Conservation (phyloP, 1,284 basidiomycete species). For the Irpex sp. region DNA sequence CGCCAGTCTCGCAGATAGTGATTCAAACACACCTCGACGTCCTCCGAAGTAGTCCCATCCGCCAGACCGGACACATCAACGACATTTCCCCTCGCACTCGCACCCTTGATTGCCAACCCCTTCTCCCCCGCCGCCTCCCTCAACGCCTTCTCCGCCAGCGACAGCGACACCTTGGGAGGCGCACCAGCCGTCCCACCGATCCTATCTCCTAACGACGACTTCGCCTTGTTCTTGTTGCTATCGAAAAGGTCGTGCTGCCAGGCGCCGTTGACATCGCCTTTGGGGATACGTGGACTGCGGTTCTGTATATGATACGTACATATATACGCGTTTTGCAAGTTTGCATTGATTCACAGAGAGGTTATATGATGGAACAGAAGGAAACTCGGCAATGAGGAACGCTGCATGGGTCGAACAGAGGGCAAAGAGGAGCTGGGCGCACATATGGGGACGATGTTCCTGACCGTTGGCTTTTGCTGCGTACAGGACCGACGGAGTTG, state of each 20-base stretch:
- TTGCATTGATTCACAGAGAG: conserved; percentile 9
- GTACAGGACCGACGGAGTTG: conserved; percentile 47
- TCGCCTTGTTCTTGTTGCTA: conserved; percentile 30
- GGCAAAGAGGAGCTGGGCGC: conserved; percentile 35
- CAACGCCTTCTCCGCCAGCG: conserved; percentile 40
- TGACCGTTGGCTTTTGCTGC: conserved; percentile 49
- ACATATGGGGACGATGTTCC: conserved; percentile 58
- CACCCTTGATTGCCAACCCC: conserved; percentile 71
- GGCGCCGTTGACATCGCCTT: conserved; percentile 59
- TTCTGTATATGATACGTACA: conserved; percentile 30
- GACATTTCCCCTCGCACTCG: conserved; percentile 63
- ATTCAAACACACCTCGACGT: conserved; percentile 61
- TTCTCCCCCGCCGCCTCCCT: conserved; percentile 31
- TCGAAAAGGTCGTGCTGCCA: conserved; percentile 77
- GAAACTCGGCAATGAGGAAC: conserved; percentile 10
- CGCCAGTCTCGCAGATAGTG: neutral
- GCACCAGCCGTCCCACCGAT: conserved; percentile 39
- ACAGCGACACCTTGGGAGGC: conserved; percentile 54
- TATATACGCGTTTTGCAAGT: neutral
- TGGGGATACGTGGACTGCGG: conserved; percentile 49
- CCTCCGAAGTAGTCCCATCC: conserved; percentile 75
- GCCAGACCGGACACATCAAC: conserved; percentile 77
- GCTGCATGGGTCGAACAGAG: conserved; percentile 22
- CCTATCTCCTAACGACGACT: conserved; percentile 55
- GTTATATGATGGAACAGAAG: neutral